A percentile compares a stretch with the other conserved stretches of the same genome.
phyloP scores from a whole-genome alignment of 2,329 filamentous ascomycete species.

The Emmonsia crescens region DNA sequence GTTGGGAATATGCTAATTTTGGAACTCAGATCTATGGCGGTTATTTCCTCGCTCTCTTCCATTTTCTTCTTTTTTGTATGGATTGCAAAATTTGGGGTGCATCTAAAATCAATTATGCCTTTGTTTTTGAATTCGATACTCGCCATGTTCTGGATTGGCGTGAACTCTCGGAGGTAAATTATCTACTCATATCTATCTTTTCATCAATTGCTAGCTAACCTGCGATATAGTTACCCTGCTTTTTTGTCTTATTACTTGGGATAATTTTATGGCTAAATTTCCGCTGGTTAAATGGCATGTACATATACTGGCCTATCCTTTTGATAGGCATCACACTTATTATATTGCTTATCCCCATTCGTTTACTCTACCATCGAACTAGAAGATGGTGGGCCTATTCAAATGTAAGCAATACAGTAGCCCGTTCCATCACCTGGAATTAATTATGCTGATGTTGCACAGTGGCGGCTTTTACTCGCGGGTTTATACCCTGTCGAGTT shows the following conservation, averaged over 20 bases:
- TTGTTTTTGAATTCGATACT: constrained; percentile 93
- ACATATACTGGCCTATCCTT: constrained; percentile 75
- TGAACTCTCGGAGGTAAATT: constrained; percentile 59
- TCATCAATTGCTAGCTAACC: not conserved
- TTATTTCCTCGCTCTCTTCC: constrained; percentile 72
- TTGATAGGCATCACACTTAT: constrained; percentile 58
- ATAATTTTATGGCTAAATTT: constrained; percentile 88
- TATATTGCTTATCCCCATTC: constrained; percentile 66
- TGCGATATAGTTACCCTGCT: constrained; percentile 56
- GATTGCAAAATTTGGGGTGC: constrained; percentile 73
- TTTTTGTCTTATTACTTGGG: constrained; percentile 65
- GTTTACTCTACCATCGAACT: constrained; percentile 61
- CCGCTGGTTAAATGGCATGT: constrained; percentile 56
- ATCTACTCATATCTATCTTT: not conserved
- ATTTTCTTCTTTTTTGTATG: constrained; percentile 75
- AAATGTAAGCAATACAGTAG: constrained; percentile 49
- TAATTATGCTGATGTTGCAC: constrained; percentile 20
- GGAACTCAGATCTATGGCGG: constrained; percentile 67
- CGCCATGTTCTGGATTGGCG: constrained; percentile 82
- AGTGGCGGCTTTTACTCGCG: constrained; percentile 78
- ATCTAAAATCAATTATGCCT: constrained; percentile 87
- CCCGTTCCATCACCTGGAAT: not conserved
- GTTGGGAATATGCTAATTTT: constrained; percentile 17
- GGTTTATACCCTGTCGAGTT: constrained; percentile 92
- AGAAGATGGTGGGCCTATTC: constrained; percentile 81